Evolutionary conservation across 2,329 filamentous ascomycete genomes (phyloP).

Genomic region (Thielaviopsis euricoi): DNA sequence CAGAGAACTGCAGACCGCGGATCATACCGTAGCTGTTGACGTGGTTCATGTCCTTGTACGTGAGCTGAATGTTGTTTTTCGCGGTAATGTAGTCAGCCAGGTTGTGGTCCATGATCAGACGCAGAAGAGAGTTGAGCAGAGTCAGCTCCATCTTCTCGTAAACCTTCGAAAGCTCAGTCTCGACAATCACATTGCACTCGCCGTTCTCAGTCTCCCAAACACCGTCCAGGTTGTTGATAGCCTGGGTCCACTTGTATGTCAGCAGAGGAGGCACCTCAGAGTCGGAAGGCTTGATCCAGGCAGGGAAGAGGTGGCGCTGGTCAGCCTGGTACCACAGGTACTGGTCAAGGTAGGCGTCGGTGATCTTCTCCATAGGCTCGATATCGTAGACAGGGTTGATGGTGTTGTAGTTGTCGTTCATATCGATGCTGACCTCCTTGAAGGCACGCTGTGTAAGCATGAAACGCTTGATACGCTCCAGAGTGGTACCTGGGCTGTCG

Average conservation of each 20-base stretch:
- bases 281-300: constrained; percentile 98
- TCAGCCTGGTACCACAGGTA: constrained; percentile 99
- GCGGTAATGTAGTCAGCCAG: constrained; percentile 97
- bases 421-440: constrained; percentile 98
- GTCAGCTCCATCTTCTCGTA: constrained; percentile 99
- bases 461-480: constrained; percentile 95
- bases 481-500: constrained; percentile 86
- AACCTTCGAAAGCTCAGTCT: constrained; percentile 96
- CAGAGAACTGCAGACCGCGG: constrained; percentile 91
- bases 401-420: constrained; percentile 99
- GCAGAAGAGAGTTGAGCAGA: constrained; percentile 76
- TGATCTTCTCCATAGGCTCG: constrained; percentile 98
- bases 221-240: constrained; percentile 92
- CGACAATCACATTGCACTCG: constrained; percentile 96
- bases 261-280: constrained; percentile 90
- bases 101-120: constrained; percentile 98
- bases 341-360: constrained; percentile 93
- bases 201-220: constrained; percentile 91
- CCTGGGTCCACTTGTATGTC: constrained; percentile 97
- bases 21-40: constrained; percentile 99
- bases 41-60: constrained; percentile 99
- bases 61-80: constrained; percentile 98
- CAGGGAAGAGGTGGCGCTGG: constrained; percentile 88
- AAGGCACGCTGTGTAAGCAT: constrained; percentile 92
- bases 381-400: constrained; percentile 99